Evolutionary conservation across 2,329 filamentous ascomycete genomes (phyloP).

Genomic region (Xylariaceae sp.): DNA sequence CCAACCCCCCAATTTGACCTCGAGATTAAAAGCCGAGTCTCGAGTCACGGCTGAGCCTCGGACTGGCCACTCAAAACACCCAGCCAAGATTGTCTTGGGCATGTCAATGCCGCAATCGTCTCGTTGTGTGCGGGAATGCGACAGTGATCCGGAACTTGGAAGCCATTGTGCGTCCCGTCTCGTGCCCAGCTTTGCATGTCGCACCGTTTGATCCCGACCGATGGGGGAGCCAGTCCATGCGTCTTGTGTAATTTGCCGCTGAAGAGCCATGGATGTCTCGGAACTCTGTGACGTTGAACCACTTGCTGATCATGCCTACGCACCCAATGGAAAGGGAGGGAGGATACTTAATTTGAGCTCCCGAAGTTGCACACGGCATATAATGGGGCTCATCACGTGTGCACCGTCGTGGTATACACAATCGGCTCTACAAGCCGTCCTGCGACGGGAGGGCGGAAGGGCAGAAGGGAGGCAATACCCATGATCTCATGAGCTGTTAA

Average conservation of each 20-base stretch:
- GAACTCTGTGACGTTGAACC: background rate
- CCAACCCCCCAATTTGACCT: too few relatives aligned
- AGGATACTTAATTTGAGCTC: background rate
- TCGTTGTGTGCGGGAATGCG: too few relatives aligned
- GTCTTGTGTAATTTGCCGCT: background rate
- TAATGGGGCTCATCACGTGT: background rate
- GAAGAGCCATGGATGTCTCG: background rate
- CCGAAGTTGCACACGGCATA: background rate
- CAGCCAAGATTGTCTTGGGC: background rate
- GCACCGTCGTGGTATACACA: background rate
- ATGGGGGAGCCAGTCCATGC: too few relatives aligned
- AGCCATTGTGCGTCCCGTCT: background rate
- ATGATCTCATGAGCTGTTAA: too few relatives aligned
- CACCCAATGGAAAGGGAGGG: background rate
- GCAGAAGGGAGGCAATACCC: too few relatives aligned
- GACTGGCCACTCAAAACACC: background rate
- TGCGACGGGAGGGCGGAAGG: too few relatives aligned
- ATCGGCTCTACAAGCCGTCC: too few relatives aligned
- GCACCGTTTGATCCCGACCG: background rate
- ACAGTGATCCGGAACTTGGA: too few relatives aligned
- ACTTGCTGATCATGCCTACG: background rate
- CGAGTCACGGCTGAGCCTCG: background rate
- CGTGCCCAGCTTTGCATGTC: background rate
- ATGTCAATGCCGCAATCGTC: too few relatives aligned
- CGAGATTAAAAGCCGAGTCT: too few relatives aligned